Conservation (phyloP, 2,329 filamentous ascomycete genomes). For the Talaromyces rugulosus region DNA sequence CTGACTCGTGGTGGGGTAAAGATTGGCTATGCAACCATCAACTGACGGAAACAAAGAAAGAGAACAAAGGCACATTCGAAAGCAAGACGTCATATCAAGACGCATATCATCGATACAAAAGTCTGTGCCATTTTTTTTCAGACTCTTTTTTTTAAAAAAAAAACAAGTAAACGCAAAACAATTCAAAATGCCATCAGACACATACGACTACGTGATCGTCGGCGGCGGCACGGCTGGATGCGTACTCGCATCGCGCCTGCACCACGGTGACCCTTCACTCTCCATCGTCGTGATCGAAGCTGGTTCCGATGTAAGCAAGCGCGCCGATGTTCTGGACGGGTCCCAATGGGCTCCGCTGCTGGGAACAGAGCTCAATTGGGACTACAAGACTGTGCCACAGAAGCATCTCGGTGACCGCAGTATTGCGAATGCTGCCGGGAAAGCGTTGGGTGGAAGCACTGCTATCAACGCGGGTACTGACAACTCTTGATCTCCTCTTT, state of each 20-base stretch:
- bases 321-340: not conserved
- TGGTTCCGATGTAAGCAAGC: not conserved
- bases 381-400: constrained; percentile 1
- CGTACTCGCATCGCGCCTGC: constrained; percentile 71
- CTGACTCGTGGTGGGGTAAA: too few relatives aligned
- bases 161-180: not conserved
- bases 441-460: constrained; percentile 1
- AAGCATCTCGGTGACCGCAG: constrained; percentile 1
- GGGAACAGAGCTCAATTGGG: constrained; percentile 2
- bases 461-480: not conserved
- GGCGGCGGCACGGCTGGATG: constrained; percentile 83
- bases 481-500: too few relatives aligned
- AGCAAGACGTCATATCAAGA: too few relatives aligned
- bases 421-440: constrained; percentile 2
- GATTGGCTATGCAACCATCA: too few relatives aligned
- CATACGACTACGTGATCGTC: constrained; percentile 78
- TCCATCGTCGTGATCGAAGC: not conserved
- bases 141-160: too few relatives aligned
- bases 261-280: not conserved
- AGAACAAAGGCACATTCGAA: too few relatives aligned
- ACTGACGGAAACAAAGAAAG: too few relatives aligned
- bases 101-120: too few relatives aligned
- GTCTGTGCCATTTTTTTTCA: too few relatives aligned
- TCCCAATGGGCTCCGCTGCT: not conserved
- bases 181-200: constrained; percentile 2